A percentile compares a stretch with the other conserved stretches of the same genome.
phyloP scores from a whole-genome alignment of 83 land plant species.

The Isoetes engelmannii region DNA sequence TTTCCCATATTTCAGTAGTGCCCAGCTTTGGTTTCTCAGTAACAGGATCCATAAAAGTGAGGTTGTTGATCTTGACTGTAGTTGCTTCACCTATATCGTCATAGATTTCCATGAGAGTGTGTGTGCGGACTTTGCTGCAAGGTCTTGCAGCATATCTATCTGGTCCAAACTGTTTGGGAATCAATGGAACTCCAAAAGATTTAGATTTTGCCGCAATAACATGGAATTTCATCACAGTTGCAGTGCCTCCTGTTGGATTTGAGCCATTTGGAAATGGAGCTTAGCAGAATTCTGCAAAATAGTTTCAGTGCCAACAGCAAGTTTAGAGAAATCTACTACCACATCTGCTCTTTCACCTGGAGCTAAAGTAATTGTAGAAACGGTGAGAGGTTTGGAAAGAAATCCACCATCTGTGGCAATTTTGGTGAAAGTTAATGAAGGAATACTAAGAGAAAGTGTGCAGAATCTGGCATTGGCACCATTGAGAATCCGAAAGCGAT shows the following conservation, averaged over 20 bases:
- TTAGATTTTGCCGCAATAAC: not conserved
- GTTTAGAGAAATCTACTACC: conserved; percentile 10
- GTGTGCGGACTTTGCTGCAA: not conserved
- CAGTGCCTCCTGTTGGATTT: not conserved
- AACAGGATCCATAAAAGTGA: not conserved
- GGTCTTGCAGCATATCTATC: too few relatives aligned
- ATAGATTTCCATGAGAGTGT: not conserved
- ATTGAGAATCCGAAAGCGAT: conserved; percentile 1
- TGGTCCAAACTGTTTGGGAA: not conserved
- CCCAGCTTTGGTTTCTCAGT: conserved; percentile 1
- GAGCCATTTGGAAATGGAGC: not conserved
- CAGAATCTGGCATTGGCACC: not conserved
- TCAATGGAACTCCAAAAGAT: not conserved
- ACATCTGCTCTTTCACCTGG: conserved; percentile 21
- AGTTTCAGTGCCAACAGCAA: not conserved
- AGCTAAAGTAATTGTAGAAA: not conserved
- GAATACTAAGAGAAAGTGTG: not conserved
- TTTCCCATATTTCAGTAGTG: not conserved
- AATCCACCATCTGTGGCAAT: not conserved
- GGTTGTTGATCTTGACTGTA: not conserved
- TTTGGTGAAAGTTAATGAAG: not conserved
- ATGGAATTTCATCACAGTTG: not conserved
- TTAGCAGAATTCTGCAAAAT: conserved; percentile 5
- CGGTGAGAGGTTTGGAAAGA: not conserved
- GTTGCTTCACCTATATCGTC: not conserved